Base-by-base conservation (phyloP, 2,329 filamentous ascomycete species). In the Sphaerostilbella broomeana region DNA sequence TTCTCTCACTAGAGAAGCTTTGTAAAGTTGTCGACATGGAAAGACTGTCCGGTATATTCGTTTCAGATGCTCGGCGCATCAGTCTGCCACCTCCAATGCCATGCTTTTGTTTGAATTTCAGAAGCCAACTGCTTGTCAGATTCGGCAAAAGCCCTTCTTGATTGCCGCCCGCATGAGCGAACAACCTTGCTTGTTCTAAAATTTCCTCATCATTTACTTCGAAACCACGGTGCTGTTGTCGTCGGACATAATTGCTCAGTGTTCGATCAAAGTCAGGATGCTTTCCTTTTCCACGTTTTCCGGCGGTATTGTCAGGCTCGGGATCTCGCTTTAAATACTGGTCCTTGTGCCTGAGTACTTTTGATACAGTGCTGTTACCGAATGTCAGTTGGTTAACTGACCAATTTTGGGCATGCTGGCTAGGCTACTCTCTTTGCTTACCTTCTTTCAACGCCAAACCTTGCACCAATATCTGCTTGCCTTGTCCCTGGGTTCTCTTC, bases 391-490 rank as follows among this genome's bases (percentile, higher is more conserved):
- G 11, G 26, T 21, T 10, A 13, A 26, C 8, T 7, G 20, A 5
- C 21, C 13, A 36, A 27, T 56, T 63, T 53, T 64, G 55, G 54
- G 43, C 28, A 43, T 51, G 38, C 21, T 19, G 19, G 12, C 5
- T 35, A 20, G 25, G 7, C 15, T 10, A 17, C 13, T 25, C 12
- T 22, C n/a, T 27, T 37, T 27, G 42, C 67, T 61, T 80, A 97
- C 92, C 92, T 97, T 82, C 92, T 73, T 67, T 98, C 92, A 37
- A 98, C 92, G 24, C 89, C 90, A 65, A 98, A 98, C 59, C 88
- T 80, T 43, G 82, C 84, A 64, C 92, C 92, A 64, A 98, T 98
- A 57, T 97, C 90, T 13, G 88, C 92, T 67, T 98, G 92, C 65
- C 95, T 95, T 31, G 87, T 81, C 34, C 79, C 82, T 16, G 90